Evolutionary conservation across 495 filamentous ascomycete genomes (phyloP).

Genomic region (Peziza echinospora): DNA sequence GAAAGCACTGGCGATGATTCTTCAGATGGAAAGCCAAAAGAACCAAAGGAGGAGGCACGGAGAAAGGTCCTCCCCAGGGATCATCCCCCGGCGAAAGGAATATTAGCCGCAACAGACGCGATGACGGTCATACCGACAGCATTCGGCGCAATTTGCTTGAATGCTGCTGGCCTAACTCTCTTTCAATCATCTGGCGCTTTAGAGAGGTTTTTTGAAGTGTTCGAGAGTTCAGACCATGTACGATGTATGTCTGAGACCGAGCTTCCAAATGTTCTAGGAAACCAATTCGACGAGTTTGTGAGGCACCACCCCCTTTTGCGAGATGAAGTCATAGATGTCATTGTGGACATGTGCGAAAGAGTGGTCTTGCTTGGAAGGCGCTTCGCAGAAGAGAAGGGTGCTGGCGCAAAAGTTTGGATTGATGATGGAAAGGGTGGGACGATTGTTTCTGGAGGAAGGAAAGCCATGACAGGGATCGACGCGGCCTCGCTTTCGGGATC

Average conservation of each 20-base stretch:
- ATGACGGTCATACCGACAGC: constrained; percentile 68
- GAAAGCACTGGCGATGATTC: constrained; percentile 20
- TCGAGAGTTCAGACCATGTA: constrained; percentile 76
- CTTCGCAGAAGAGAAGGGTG: constrained; percentile 41
- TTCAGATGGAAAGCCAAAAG: constrained; percentile 14
- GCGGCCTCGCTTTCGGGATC: constrained; percentile 5
- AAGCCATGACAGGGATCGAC: constrained; percentile 19
- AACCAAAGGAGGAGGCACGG: constrained; percentile 2
- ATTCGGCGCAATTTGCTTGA: constrained; percentile 84
- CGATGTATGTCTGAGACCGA: constrained; percentile 55
- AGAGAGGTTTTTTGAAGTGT: constrained; percentile 76
- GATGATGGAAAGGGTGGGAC: constrained; percentile 29
- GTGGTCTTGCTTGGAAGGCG: constrained; percentile 46
- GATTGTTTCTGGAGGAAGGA: constrained; percentile 31
- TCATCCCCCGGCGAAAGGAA: constrained; percentile 40
- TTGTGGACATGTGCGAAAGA: constrained; percentile 63
- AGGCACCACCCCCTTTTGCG: constrained; percentile 79
- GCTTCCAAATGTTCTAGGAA: constrained; percentile 43
- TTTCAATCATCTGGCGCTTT: constrained; percentile 67
- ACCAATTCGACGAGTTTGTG: constrained; percentile 79
- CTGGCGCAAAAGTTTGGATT: constrained; percentile 62
- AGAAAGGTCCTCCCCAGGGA: constrained; percentile 10
- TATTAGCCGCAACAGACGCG: constrained; percentile 64
- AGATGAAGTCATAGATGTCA: constrained; percentile 50
- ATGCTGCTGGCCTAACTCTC: constrained; percentile 67